phyloP scores from a whole-genome alignment of 2,329 filamentous ascomycete species.

The Paraphaeosphaeria sporulosa region DNA sequence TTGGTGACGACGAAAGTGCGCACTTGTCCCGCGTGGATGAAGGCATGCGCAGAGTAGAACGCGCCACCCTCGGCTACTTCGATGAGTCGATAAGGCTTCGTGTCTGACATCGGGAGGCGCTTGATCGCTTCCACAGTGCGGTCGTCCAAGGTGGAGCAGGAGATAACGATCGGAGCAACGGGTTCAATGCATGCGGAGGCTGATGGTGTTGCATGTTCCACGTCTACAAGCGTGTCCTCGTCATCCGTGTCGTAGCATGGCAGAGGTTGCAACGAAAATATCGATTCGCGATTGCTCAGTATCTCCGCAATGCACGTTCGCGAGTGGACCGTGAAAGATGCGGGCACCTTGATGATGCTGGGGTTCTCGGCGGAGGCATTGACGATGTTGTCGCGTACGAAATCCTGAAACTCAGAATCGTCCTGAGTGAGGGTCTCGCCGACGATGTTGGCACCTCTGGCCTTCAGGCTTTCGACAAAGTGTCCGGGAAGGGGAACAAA shows the following conservation, averaged over 20 bases:
- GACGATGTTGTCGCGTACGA: constrained; percentile 15
- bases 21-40: constrained; percentile 12
- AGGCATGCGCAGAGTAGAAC: constrained; percentile 17
- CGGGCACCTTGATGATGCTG: constrained; percentile 13
- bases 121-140: constrained; percentile 15
- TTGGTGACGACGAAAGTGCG: constrained; percentile 18
- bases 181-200: neutral
- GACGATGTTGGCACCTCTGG: constrained; percentile 5
- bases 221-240: constrained; percentile 18
- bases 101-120: constrained; percentile 15
- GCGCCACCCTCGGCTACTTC: constrained; percentile 15
- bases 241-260: constrained; percentile 15
- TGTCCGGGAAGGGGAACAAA: constrained; percentile 4
- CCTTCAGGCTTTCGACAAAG: neutral
- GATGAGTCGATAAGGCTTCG: constrained; percentile 14
- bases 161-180: neutral
- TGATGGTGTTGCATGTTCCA: neutral
- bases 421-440: constrained; percentile 5
- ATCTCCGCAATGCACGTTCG: constrained; percentile 15
- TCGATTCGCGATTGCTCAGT: constrained; percentile 14
- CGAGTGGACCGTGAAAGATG: constrained; percentile 13
- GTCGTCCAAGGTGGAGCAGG: constrained; percentile 10
- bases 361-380: neutral
- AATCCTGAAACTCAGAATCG: constrained; percentile 15
- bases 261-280: constrained; percentile 13